phyloP scores from a whole-genome alignment of 108 stramenopile species.

The Skeletonema marinoi region DNA sequence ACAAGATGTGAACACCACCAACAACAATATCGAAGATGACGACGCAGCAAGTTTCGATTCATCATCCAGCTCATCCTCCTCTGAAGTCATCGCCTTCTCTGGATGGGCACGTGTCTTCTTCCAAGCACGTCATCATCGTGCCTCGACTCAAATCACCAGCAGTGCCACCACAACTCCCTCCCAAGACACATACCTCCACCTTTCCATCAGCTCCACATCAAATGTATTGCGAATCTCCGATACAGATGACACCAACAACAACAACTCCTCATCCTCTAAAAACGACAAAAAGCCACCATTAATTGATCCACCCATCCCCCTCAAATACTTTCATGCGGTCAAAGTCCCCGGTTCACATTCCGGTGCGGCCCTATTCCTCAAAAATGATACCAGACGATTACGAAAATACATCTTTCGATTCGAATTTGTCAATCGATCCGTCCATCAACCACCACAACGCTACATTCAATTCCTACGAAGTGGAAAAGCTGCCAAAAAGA shows the following conservation, averaged over 20 bases:
- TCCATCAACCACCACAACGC: conserved; percentile 34
- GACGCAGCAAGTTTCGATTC: not conserved
- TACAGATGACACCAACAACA: not conserved
- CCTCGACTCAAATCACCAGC: conserved; percentile 25
- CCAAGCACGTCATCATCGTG: conserved; percentile 44
- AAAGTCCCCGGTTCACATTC: conserved; percentile 39
- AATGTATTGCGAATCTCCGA: conserved; percentile 19
- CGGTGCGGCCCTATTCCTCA: conserved; percentile 36
- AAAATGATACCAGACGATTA: conserved; percentile 29
- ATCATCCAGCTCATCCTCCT: conserved; percentile 14
- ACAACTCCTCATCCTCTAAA: not conserved
- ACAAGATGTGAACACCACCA: not conserved
- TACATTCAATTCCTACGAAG: conserved; percentile 30
- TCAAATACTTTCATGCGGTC: conserved; percentile 40
- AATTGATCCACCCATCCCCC: conserved; percentile 39
- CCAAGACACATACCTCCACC: conserved; percentile 34
- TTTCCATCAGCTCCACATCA: conserved; percentile 25
- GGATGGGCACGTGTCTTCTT: conserved; percentile 48
- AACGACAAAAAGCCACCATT: not conserved
- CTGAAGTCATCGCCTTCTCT: conserved; percentile 24
- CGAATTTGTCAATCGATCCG: conserved; percentile 28
- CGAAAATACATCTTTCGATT: conserved; percentile 45
- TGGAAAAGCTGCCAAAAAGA: conserved; percentile 34
- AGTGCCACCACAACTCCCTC: conserved; percentile 12
- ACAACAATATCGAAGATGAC: not conserved